A percentile compares a stretch with the other conserved stretches of the same genome.
phyloP scores from a whole-genome alignment of 495 filamentous ascomycete genomes.

The Cenococcum geophilum region DNA sequence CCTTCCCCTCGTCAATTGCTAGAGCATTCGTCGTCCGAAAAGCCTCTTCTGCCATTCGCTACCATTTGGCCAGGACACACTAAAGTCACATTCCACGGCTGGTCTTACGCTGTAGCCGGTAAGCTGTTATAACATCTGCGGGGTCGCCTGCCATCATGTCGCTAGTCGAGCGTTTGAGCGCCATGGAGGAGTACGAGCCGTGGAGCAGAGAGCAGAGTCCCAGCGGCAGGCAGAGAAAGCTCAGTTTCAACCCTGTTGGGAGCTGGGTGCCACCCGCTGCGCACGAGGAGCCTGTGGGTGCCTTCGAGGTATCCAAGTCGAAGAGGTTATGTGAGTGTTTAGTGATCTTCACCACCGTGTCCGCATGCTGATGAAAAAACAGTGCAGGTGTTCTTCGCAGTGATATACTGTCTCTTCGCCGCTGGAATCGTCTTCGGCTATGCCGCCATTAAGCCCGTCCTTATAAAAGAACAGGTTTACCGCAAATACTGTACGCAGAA shows the following conservation, averaged over 20 bases:
- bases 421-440: constrained; percentile 79
- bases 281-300: constrained; percentile 36
- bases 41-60: not conserved
- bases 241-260: constrained; percentile 41
- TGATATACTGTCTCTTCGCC: constrained; percentile 75
- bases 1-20: not conserved
- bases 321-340: constrained; percentile 46
- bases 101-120: not conserved
- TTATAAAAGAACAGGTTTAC: constrained; percentile 73
- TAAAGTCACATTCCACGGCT: not conserved
- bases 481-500: constrained; percentile 52
- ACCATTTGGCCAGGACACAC: not conserved
- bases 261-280: constrained; percentile 33
- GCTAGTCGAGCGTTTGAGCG: constrained; percentile 27
- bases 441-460: constrained; percentile 75
- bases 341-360: not conserved
- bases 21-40: not conserved
- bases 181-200: constrained; percentile 33
- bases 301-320: constrained; percentile 46
- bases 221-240: constrained; percentile 32
- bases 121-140: not conserved
- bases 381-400: constrained; percentile 60
- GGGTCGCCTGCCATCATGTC: constrained; percentile 24
- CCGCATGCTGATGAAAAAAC: constrained; percentile 1
- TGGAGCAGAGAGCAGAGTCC: constrained; percentile 31